These are phyloP conservation scores for Zygoascus sp. DNA, from an alignment of 1,139 yeast species.

Conservation along the genomic window DNA sequence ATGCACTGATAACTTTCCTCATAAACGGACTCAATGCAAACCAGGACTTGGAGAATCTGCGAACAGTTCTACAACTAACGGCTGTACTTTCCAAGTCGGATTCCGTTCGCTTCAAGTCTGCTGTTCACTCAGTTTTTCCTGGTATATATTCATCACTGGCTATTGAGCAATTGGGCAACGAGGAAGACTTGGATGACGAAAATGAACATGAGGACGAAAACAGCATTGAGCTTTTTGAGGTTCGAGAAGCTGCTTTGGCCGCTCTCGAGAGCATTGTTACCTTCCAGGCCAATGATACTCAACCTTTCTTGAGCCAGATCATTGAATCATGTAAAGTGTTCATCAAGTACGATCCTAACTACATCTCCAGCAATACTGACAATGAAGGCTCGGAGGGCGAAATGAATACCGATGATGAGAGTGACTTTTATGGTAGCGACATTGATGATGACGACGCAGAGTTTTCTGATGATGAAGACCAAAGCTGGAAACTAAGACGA, in stretches of 20 bases:
- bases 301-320: conserved; percentile 30
- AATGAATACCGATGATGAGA: conserved; percentile 30
- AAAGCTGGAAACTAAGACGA: conserved; percentile 66
- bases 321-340: conserved; percentile 40
- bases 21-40: conserved; percentile 19
- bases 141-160: conserved; percentile 24
- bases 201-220: conserved; percentile 18
- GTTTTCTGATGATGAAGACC: conserved; percentile 51
- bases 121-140: conserved; percentile 24
- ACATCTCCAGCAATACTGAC: conserved; percentile 38
- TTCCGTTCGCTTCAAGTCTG: conserved; percentile 25
- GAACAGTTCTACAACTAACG: conserved; percentile 25
- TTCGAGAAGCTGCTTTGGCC: conserved; percentile 32
- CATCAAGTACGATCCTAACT: conserved; percentile 57
- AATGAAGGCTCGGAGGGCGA: conserved; percentile 25
- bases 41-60: conserved; percentile 18
- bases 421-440: conserved; percentile 28
- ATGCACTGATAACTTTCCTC: conserved; percentile 24
- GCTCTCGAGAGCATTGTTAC: conserved; percentile 30
- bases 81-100: conserved; percentile 32
- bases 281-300: conserved; percentile 20
- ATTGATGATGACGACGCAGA: conserved; percentile 46
- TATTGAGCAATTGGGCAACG: conserved; percentile 17
- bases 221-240: conserved; percentile 26
- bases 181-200: conserved; percentile 16